Base-by-base conservation (phyloP, 2,329 filamentous ascomycete species). In the Trichoderma semiorbis region DNA sequence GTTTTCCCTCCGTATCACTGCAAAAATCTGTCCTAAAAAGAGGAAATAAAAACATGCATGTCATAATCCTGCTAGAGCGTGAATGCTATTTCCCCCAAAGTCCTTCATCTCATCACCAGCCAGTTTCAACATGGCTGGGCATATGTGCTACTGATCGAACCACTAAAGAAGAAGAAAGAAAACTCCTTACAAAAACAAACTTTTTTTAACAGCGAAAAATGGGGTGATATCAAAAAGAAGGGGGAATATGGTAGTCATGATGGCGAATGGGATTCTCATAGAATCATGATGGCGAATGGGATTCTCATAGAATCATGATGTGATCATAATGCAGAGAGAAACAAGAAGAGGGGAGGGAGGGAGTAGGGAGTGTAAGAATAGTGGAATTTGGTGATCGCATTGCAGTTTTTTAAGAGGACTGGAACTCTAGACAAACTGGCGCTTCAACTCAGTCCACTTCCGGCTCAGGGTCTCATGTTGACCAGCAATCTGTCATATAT, bases 401-500 rank as follows among this genome's bases (percentile, higher is more conserved):
- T 32, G n/a, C n/a, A 26, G 11, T 50, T 68, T 32, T 21, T 30
- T 47, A 43, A 36, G 10, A 26, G 47, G 26, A 28, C 2, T 21
- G 47, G 3, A 36, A 7, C 30, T n/a, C 74, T 75, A 86, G 61
- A 82, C 83, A 76, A 90, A 88, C 71, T 89, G 88, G 65, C 84
- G 84, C 81, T 86, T 89, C 74, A 95, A 84, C 76, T 95, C 93
- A 65, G 88, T 89, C 92, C 92, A 95, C 83, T 92, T 94, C 76
- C 92, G 89, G 74, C 86, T 90, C 57, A 95, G 87, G 7, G 89
- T 87, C 80, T 95, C 93, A 77, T 95, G 89, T 74, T 88, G 84
- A 32, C 88, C 84, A 77, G 92, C 92, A 75, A 93, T 88, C 92
- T 94, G 77, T n/a, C 28, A 14, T 21, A 21, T 28, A 16, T 16